Evolutionary conservation across 2,329 filamentous ascomycete species (phyloP).

Genomic region (Phyllosticta citrichinensis): DNA sequence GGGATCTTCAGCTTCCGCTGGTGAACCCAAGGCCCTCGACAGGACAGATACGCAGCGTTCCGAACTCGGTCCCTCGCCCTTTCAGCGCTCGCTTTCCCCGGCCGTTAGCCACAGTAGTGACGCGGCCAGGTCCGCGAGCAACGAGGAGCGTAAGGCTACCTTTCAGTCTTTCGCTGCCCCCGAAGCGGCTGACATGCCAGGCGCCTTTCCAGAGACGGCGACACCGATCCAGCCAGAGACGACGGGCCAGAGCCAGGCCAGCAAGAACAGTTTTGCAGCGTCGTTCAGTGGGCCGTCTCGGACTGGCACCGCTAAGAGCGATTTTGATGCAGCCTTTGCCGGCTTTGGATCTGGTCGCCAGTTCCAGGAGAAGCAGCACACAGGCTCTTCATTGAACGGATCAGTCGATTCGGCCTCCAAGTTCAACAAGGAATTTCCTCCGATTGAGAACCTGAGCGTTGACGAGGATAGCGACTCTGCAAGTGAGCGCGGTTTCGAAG

Average conservation of each 20-base stretch:
- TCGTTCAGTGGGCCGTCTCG: slow-evolving; percentile 27
- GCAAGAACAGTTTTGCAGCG: slow-evolving; percentile 33
- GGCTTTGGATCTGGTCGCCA: slow-evolving; percentile 53
- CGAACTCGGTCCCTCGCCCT: slow-evolving; percentile 25
- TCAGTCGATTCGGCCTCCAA: slow-evolving; percentile 29
- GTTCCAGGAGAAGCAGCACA: slow-evolving; percentile 33
- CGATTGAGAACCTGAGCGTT: slow-evolving; percentile 74
- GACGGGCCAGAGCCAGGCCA: slow-evolving; percentile 38
- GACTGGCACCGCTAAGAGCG: slow-evolving; percentile 50
- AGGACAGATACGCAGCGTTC: slow-evolving; percentile 29
- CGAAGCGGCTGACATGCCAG: slow-evolving; percentile 29
- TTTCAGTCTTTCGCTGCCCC: slow-evolving; percentile 26
- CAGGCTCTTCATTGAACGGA: slow-evolving; percentile 22
- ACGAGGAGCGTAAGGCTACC: slow-evolving; percentile 31
- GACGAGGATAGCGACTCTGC: slow-evolving; percentile 70
- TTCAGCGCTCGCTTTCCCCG: slow-evolving; percentile 29
- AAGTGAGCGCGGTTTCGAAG: slow-evolving; percentile 72
- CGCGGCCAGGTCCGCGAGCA: slow-evolving; percentile 24
- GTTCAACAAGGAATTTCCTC: slow-evolving; percentile 77
- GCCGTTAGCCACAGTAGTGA: slow-evolving; percentile 32
- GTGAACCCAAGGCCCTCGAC: slow-evolving; percentile 31
- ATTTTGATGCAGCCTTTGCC: slow-evolving; percentile 79
- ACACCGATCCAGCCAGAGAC: slow-evolving; percentile 39
- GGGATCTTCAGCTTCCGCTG: slow-evolving; percentile 40
- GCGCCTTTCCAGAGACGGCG: slow-evolving; percentile 36